Evolutionary conservation across 495 filamentous ascomycete genomes (phyloP).

Genomic region (Aspergillus olivimuriae): DNA sequence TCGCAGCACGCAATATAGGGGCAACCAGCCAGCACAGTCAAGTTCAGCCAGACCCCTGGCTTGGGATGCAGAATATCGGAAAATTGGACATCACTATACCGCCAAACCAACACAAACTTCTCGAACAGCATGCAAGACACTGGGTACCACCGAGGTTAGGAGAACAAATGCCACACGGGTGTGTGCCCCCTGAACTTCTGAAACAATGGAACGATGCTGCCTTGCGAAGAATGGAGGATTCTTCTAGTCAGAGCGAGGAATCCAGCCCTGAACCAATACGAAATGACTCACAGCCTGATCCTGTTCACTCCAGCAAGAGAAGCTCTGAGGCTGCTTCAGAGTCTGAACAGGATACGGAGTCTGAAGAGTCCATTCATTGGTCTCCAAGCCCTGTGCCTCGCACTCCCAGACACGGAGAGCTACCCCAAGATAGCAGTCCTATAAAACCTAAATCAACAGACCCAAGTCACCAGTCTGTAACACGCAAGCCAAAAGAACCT

Average conservation of each 20-base stretch:
- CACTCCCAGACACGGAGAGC: no score
- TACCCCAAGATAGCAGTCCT: no score
- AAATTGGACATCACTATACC: conserved; percentile 48
- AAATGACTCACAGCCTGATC: no score
- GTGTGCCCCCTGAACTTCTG: conserved; percentile 32
- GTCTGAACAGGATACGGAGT: conserved; percentile 10
- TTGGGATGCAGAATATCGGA: conserved; percentile 34
- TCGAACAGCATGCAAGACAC: conserved; percentile 45
- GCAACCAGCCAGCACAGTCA: no score
- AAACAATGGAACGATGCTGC: conserved; percentile 35
- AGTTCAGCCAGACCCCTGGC: conserved; percentile 23
- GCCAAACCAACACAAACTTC: conserved; percentile 51
- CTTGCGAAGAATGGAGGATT: conserved; percentile 2
- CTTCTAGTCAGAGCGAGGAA: conserved; percentile 3
- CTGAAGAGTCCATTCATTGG: conserved; percentile 11
- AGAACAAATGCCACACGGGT: conserved; percentile 15
- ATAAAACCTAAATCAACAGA: no score
- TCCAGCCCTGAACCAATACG: conserved; percentile 1
- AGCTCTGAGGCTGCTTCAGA: conserved; percentile 5
- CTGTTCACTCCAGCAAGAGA: no score
- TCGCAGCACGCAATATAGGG: no score
- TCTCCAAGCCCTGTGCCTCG: no score
- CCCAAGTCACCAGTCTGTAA: no score
- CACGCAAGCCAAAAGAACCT: no score
- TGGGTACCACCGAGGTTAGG: conserved; percentile 35